phyloP scores from a whole-genome alignment of 1,139 yeast species.

The Yamadazyma friedrichii region DNA sequence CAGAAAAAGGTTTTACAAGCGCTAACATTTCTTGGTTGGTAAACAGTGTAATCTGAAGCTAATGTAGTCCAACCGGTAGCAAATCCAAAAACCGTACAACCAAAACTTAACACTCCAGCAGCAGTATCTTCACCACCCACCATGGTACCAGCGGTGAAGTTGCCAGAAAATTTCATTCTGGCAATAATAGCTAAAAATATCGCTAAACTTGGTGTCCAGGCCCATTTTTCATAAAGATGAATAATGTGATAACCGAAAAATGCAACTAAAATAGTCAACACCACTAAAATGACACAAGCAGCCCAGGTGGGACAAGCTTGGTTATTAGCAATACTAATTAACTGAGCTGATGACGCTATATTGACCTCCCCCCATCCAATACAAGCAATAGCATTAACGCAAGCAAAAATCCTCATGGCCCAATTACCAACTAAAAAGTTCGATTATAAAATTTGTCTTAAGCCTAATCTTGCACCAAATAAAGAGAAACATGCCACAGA shows the following conservation, averaged over 20 bases:
- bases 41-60: conserved; percentile 87
- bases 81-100: conserved; percentile 79
- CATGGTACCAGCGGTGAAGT: conserved; percentile 49
- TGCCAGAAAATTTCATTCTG: conserved; percentile 62
- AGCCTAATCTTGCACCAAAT: conserved; percentile 79
- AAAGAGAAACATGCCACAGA: conserved; percentile 83
- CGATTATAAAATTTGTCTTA: conserved; percentile 85
- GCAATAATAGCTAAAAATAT: conserved; percentile 75
- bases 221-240: conserved; percentile 76
- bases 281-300: conserved; percentile 70
- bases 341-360: conserved; percentile 83
- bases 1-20: conserved; percentile 57
- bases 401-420: conserved; percentile 71
- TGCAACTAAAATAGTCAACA: conserved; percentile 69
- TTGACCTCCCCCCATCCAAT: conserved; percentile 94
- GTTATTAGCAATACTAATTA: conserved; percentile 70
- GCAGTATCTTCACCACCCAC: conserved; percentile 58
- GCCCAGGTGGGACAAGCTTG: conserved; percentile 82
- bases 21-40: conserved; percentile 63
- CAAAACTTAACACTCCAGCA: conserved; percentile 75
- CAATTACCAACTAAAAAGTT: conserved; percentile 72
- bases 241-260: conserved; percentile 81
- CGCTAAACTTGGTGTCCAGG: conserved; percentile 78
- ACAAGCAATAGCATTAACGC: conserved; percentile 77
- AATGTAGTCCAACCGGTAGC: conserved; percentile 94